Percentiles rank a stretch among this genome's conserved stretches.
Conservation (phyloP, 257 asterid genomes). For the Solanum appendiculatum region DNA sequence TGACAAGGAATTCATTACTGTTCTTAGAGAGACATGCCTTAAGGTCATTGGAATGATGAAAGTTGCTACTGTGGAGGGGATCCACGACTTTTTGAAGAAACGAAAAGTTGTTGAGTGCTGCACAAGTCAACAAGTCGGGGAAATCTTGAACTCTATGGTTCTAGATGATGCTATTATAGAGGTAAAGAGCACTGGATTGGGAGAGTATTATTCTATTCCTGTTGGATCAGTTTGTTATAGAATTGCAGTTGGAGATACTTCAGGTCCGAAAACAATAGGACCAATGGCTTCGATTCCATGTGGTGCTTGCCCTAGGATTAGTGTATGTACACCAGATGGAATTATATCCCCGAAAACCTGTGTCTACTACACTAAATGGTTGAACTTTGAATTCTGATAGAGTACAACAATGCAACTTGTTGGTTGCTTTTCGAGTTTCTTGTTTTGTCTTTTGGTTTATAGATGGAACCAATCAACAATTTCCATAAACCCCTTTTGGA, state of each 20-base stretch:
- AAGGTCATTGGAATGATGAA: slow-evolving; percentile 9
- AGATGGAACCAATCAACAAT: neutral
- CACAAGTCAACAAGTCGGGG: slow-evolving; percentile 26
- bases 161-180: slow-evolving; percentile 45
- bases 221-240: slow-evolving; percentile 48
- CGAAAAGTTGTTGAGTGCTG: slow-evolving; percentile 4
- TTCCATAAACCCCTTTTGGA: neutral
- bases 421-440: neutral
- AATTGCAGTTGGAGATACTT: slow-evolving; percentile 14
- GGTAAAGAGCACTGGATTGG: slow-evolving; percentile 74
- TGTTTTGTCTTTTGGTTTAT: neutral
- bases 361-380: slow-evolving; percentile 55
- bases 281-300: slow-evolving; percentile 65
- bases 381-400: slow-evolving; percentile 32
- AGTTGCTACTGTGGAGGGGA: slow-evolving; percentile 35
- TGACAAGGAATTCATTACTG: slow-evolving; percentile 23
- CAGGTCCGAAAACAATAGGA: slow-evolving; percentile 19
- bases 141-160: slow-evolving; percentile 42
- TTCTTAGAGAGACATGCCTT: slow-evolving; percentile 17
- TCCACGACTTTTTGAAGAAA: slow-evolving; percentile 19
- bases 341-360: slow-evolving; percentile 56
- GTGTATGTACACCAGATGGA: slow-evolving; percentile 53
- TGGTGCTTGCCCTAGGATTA: slow-evolving; percentile 56
- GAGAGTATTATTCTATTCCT: slow-evolving; percentile 42
- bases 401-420: neutral